phyloP scores from a whole-genome alignment of 805 yeast genomes.

The Clavispora carvajalis region DNA sequence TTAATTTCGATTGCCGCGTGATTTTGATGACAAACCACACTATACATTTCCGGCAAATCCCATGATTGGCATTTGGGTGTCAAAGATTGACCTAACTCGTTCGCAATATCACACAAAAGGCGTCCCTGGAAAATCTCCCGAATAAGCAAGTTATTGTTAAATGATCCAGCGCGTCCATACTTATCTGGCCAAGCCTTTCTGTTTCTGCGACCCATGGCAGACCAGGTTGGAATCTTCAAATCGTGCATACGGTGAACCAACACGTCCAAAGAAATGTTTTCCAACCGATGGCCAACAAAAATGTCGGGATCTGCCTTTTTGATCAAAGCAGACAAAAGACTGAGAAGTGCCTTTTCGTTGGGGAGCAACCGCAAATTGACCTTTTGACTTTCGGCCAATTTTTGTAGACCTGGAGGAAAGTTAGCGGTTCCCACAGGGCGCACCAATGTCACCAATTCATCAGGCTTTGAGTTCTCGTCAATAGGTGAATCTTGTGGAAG shows the following conservation, averaged over 20 bases:
- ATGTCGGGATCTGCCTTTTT: constrained; percentile 85
- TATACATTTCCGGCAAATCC: constrained; percentile 90
- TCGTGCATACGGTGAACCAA: constrained; percentile 77
- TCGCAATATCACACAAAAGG: constrained; percentile 84
- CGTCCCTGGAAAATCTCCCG: constrained; percentile 80
- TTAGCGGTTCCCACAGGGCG: constrained; percentile 66
- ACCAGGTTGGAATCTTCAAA: constrained; percentile 68
- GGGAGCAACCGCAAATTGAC: constrained; percentile 54
- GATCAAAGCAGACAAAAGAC: constrained; percentile 67
- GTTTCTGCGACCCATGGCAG: constrained; percentile 75
- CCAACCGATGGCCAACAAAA: constrained; percentile 81
- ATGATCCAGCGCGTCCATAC: constrained; percentile 51
- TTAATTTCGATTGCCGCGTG: constrained; percentile 67
- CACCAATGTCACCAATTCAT: constrained; percentile 62
- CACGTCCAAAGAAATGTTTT: constrained; percentile 71
- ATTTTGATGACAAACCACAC: constrained; percentile 63
- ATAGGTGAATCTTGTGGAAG: constrained; percentile 73
- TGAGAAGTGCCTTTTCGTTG: constrained; percentile 68
- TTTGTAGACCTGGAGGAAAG: constrained; percentile 73
- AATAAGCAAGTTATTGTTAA: constrained; percentile 50
- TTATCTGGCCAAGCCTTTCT: constrained; percentile 74
- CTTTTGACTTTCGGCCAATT: constrained; percentile 50
- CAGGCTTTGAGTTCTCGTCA: constrained; percentile 55
- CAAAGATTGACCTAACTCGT: constrained; percentile 90
- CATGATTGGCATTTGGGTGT: constrained; percentile 91